Conservation (phyloP, 345 rosid genomes). For the Rhizophora mangle region DNA sequence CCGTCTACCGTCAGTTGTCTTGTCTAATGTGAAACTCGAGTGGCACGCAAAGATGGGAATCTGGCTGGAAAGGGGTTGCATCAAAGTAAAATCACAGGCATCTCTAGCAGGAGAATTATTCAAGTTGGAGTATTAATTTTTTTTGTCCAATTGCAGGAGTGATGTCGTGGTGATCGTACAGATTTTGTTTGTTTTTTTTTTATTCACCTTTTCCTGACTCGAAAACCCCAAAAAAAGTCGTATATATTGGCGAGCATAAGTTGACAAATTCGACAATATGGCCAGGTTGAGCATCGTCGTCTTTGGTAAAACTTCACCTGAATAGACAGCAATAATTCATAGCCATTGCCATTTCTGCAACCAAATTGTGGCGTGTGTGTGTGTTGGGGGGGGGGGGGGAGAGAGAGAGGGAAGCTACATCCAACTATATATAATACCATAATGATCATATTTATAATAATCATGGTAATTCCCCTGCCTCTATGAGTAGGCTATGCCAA, state of each 20-base stretch:
- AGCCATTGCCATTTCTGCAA: background rate
- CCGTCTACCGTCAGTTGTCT: no score
- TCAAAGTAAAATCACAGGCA: no score
- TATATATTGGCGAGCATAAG: background rate
- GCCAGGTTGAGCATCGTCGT: background rate
- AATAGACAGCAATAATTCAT: slow-evolving; percentile 6
- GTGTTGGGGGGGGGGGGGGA: background rate
- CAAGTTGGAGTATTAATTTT: no score
- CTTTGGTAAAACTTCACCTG: background rate
- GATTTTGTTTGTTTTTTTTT: background rate
- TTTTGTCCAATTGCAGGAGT: no score
- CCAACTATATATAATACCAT: background rate
- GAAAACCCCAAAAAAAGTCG: no score
- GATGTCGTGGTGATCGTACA: background rate
- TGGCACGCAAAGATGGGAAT: no score
- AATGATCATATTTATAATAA: slow-evolving; percentile 33
- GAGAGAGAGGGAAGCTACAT: background rate
- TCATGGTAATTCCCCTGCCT: slow-evolving; percentile 39
- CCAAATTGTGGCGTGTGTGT: background rate
- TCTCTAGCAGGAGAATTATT: no score
- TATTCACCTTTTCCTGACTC: no score
- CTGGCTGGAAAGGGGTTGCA: no score
- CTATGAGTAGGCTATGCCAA: slow-evolving; percentile 49
- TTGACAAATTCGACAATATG: background rate
- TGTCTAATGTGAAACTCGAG: no score